Evolutionary conservation across 306 rosid genomes (phyloP).

Genomic region (Fragaria vesca): DNA sequence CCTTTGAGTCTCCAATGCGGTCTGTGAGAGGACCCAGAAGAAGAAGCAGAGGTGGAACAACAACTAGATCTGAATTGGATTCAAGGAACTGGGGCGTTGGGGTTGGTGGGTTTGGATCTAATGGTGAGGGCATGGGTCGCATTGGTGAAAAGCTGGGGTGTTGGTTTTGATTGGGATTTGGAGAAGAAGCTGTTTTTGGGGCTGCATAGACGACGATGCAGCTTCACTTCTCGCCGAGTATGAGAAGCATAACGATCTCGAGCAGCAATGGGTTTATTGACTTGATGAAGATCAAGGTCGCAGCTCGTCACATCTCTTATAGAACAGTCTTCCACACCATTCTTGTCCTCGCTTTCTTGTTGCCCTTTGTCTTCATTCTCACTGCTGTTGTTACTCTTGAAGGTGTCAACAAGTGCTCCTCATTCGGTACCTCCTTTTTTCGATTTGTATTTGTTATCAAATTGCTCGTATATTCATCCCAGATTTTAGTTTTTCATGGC

Average conservation of each 20-base stretch:
- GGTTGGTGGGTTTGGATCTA: conserved; percentile 54
- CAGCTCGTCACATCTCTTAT: conserved; percentile 99
- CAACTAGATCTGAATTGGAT: conserved; percentile 37
- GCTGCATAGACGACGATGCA: conserved; percentile 99
- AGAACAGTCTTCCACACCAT: conserved; percentile 98
- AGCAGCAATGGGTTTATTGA: conserved; percentile 98
- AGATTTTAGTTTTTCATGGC: background rate
- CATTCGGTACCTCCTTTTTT: conserved; percentile 69
- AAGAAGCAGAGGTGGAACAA: conserved; percentile 16
- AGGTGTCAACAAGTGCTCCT: conserved; percentile 99
- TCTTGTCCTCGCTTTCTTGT: conserved; percentile 88
- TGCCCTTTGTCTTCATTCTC: conserved; percentile 97
- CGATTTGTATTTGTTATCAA: background rate
- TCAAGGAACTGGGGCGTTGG: conserved; percentile 35
- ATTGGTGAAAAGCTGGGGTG: conserved; percentile 31
- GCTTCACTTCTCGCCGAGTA: conserved; percentile 99
- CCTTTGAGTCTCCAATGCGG: conserved; percentile 54
- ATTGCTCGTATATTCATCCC: background rate
- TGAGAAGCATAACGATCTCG: conserved; percentile 99
- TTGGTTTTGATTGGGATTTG: conserved; percentile 36
- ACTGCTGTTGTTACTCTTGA: conserved; percentile 99
- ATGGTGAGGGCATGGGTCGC: conserved; percentile 57
- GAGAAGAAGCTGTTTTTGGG: conserved; percentile 38
- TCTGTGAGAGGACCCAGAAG: conserved; percentile 39
- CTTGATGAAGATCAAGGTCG: conserved; percentile 99